Base-by-base conservation (phyloP, 345 rosid genomes). In the Gynandropsis gynandra region DNA sequence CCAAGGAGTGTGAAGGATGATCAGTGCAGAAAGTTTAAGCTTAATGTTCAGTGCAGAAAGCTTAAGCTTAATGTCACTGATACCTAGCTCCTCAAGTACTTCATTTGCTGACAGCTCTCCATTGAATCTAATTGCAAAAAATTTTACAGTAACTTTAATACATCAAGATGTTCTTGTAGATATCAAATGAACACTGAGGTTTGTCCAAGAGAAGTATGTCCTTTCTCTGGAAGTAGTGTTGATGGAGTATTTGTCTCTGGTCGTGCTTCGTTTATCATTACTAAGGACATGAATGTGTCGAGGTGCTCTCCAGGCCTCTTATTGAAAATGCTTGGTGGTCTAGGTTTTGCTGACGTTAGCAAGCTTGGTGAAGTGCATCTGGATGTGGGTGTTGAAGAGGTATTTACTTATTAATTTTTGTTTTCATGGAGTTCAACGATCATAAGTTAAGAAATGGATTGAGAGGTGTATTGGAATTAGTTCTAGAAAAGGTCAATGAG, bases 1-100 rank as follows among this genome's bases (percentile, higher is more conserved):
- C 69, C 69, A 20, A 56, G 53, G 58, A 57, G 41, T 14, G 15
- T 52, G 15, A 41, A 7, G 29, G 69, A 43, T 4, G 38, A 14
- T 3, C 10, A n/a, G 7, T 48, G 18, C 10, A 39, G 17, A n/a
- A n/a, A n/a, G n/a, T n/a, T n/a, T n/a, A n/a, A n/a, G n/a, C n/a
- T n/a, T n/a, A n/a, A n/a, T n/a, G n/a, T n/a, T n/a, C n/a, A n/a
- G n/a, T n/a, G n/a, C n/a, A n/a, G n/a, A 9, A 20, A 10, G n/a
- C 62, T 63, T 20, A 55, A 55, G 48, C 7, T 55, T 29, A 55
- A 15, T 9, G 4, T 48, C 11, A 56, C 31, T 41, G 44, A 34
- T 7, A 49, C 62, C 0, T 31, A 18, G 34, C 16, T 42, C 21
- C 10, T 43, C 24, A 63, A 35, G 38, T 55, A 18, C 32, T 63